These are phyloP conservation scores for Leishmania guyanensis DNA, from an alignment of 208 protist species.

Conservation along the genomic window DNA sequence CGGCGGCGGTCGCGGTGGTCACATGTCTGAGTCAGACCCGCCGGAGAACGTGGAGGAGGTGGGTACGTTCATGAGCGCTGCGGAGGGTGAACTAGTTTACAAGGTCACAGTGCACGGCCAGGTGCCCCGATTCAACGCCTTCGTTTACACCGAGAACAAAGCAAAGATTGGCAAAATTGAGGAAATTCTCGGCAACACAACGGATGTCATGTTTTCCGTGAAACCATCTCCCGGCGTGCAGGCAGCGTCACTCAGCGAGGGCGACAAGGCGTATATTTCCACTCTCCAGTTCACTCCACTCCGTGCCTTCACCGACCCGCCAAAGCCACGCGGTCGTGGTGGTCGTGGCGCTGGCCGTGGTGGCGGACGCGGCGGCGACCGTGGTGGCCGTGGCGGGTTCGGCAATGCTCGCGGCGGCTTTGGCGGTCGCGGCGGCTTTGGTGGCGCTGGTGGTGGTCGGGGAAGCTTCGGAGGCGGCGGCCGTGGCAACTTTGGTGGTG, in stretches of 20 bases:
- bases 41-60: constrained; percentile 82
- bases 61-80: constrained; percentile 86
- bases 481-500: constrained; percentile 21
- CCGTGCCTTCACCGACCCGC: constrained; percentile 86
- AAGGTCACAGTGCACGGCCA: constrained; percentile 56
- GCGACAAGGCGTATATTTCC: constrained; percentile 87
- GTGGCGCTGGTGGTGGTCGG: constrained; percentile 24
- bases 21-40: constrained; percentile 76
- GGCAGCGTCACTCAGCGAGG: constrained; percentile 80
- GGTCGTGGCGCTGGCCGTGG: constrained; percentile 67
- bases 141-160: constrained; percentile 92
- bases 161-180: constrained; percentile 94
- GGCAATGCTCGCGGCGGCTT: constrained; percentile 19
- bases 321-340: constrained; percentile 86
- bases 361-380: constrained; percentile 41
- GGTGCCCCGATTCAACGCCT: constrained; percentile 93
- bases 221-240: constrained; percentile 88
- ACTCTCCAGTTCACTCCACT: constrained; percentile 85
- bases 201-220: constrained; percentile 92
- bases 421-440: constrained; percentile 45
- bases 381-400: constrained; percentile 45
- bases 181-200: constrained; percentile 88
- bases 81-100: constrained; percentile 91
- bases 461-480: constrained; percentile 16
- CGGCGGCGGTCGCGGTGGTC: constrained; percentile 75